Evolutionary conservation across 768 basidiomycete genomes (phyloP), one percentile per base, ranked within the genome.

Genomic region (Mycena epipterygia): DNA sequence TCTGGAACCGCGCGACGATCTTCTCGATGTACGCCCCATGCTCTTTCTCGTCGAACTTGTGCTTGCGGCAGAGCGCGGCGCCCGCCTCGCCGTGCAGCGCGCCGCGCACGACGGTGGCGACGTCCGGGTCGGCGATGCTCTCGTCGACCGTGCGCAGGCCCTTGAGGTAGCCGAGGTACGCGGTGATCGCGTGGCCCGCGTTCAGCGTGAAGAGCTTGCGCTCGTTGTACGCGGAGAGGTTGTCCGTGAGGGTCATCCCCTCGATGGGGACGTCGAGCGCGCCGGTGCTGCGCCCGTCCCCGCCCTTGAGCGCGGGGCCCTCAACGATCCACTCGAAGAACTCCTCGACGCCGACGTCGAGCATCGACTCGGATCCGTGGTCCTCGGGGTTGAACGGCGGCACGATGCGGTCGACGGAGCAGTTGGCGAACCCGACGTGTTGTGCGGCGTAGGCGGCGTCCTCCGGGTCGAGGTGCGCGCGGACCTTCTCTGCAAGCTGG

Each of bases 151-250:
- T 81, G 41, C 33, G 37, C 30, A 77, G 69, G 27, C 77, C 75
- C 42, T 79, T 71, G 46, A 82, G 72, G 70, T 77, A 76, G 21
- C 83, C 83, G 46, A 84, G 81, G 73, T 83, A 84, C 8, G 82
- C 83, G 30, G 76, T 72, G 60, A 80, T 80, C 7, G 82, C 82
- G 72, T 84, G 83, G 5, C 83, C 83, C 53, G 80, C 79, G 71
- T 84, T 84, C 55, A 84, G 80, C 35, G 83, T 83, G 77, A 81
- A 84, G 52, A 84, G 81, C 72, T 84, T 84, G 68, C 83, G 80
- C 72, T 84, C 82, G 72, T 83, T 77, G 71, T 81, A 84, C 46
- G 79, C 76, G 19, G 74, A 55, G 33, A 84, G 79, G 71, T 80
- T 68, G 44, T 77, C 67, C 25, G 78, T 78, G 56, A 82, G 79